Base-by-base conservation (phyloP, 1,284 basidiomycete genomes). In the Leccinum cinnamomeum region DNA sequence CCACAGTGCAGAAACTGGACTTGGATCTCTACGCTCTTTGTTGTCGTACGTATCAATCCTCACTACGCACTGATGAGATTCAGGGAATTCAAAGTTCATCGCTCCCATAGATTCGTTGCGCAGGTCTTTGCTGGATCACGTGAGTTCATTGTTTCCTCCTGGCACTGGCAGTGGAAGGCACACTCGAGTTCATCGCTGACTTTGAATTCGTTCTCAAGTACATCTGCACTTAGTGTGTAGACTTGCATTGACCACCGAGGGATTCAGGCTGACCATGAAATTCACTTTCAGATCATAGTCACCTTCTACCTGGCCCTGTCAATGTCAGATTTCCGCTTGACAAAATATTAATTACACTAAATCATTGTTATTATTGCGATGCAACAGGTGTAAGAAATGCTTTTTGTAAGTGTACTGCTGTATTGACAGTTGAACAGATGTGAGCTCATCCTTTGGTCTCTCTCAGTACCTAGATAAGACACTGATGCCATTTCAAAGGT, bases 1-100 rank as follows among this genome's bases (percentile, higher is more conserved):
- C 12, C 10, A 18, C 41, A 71, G 68, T 18, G 25, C 16, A 61
- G 44, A 28, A 53, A 56, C 3, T 71, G 68, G 70, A 67, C 58
- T 8, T 56, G 54, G 30, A 58, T 71, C 5, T 62, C 70, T 11
- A 25, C 18, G 7, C 18, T 67, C 2, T 69, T 68, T 28, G 3
- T 63, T 12, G 3, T 71, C 2, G 69, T 69, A 50, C 0, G 69
- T 61, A 51, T 25, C 14, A 11, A 5, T 7, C 37, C n/a, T 20
- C 6, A 12, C 12, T 1, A 8, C 2, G 33, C 37, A 18, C 30
- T 5, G 4, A 8, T n/a, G 16, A 14, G 14, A 0, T 16, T 33
- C 14, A 46, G 25, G 20, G 23, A 39, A 39, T 39, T 25, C 37
- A 8, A 25, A 18, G n/a, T 14, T 39, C 8, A 56, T 39, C 25